phyloP scores from a whole-genome alignment of 805 yeast genomes.

The Lachancea meyersii region DNA sequence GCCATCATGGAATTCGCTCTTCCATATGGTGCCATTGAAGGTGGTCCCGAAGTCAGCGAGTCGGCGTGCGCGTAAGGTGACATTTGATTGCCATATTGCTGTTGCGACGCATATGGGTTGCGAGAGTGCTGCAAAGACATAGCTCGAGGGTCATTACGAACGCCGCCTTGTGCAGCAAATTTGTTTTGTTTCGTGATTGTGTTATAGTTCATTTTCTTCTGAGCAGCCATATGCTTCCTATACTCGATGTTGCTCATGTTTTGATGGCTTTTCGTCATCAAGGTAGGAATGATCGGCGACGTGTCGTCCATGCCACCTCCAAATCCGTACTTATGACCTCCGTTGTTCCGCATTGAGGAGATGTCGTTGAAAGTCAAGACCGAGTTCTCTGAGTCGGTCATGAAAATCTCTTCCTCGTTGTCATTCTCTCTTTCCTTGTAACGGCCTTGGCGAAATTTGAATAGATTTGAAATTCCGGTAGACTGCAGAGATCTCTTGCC shows the following conservation, averaged over 20 bases:
- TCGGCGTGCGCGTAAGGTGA: background rate
- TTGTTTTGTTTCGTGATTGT: conserved; percentile 37
- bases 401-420: conserved; percentile 34
- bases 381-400: conserved; percentile 32
- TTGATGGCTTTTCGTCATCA: conserved; percentile 35
- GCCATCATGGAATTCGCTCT: conserved; percentile 2
- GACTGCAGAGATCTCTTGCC: conserved; percentile 6
- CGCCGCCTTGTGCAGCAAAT: conserved; percentile 29
- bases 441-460: conserved; percentile 4
- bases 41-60: conserved; percentile 1
- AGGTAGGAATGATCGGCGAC: conserved; percentile 70
- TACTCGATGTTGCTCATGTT: conserved; percentile 51
- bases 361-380: conserved; percentile 58
- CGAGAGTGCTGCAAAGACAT: conserved; percentile 37
- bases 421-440: conserved; percentile 26
- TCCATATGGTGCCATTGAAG: background rate
- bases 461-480: conserved; percentile 2
- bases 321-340: conserved; percentile 48
- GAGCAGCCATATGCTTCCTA: conserved; percentile 62
- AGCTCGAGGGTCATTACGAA: conserved; percentile 36
- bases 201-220: conserved; percentile 51
- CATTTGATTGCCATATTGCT: background rate
- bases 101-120: conserved; percentile 3
- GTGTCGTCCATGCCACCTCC: conserved; percentile 45
- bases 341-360: conserved; percentile 56